phyloP scores from a whole-genome alignment of 768 basidiomycete species.

The Mycena capillaripes region DNA sequence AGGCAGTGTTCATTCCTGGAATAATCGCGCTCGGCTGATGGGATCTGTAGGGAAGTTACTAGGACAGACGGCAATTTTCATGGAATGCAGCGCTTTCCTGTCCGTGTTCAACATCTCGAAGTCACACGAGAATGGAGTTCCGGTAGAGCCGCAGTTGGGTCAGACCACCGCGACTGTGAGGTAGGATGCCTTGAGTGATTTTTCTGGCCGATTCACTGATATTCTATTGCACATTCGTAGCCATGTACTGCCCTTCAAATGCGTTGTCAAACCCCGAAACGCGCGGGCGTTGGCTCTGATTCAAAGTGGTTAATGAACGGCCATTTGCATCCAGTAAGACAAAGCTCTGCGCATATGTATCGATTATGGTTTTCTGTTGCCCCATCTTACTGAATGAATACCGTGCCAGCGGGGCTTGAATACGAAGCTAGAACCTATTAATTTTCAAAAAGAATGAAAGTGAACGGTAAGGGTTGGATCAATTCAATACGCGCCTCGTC shows the following conservation, averaged over 20 bases:
- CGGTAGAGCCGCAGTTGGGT: background rate
- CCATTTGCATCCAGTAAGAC: too few relatives aligned
- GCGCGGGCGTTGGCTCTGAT: background rate
- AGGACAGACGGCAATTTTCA: slow-evolving; percentile 3
- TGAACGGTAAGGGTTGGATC: too few relatives aligned
- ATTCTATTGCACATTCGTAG: background rate
- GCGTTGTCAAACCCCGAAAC: slow-evolving; percentile 6
- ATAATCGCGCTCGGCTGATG: too few relatives aligned
- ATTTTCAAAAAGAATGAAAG: too few relatives aligned
- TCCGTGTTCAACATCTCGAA: slow-evolving; percentile 22
- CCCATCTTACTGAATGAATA: too few relatives aligned
- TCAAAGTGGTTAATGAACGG: background rate
- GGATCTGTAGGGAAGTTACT: too few relatives aligned
- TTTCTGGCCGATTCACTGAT: too few relatives aligned
- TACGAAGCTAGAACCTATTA: too few relatives aligned
- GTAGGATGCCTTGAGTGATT: background rate
- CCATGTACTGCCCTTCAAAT: slow-evolving; percentile 19
- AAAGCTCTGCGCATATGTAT: too few relatives aligned
- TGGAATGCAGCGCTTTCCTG: slow-evolving; percentile 21
- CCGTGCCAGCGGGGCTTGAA: too few relatives aligned
- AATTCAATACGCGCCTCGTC: too few relatives aligned
- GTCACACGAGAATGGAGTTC: background rate
- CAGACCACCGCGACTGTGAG: slow-evolving; percentile 20
- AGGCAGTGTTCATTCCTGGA: background rate
- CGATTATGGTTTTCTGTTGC: too few relatives aligned